These are phyloP conservation scores for Lablab purpureus DNA, from an alignment of 306 rosid genomes.

Conservation along the genomic window DNA sequence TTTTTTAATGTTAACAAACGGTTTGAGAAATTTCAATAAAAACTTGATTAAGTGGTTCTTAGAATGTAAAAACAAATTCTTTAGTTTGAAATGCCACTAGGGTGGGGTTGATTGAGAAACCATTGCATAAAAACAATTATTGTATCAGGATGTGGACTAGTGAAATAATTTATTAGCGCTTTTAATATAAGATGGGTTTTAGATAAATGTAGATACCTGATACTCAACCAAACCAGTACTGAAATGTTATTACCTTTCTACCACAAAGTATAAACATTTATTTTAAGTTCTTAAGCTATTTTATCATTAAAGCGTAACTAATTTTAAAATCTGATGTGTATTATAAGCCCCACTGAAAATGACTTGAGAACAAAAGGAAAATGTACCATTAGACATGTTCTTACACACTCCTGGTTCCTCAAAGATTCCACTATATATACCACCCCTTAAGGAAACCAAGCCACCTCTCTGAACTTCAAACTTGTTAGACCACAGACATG, in stretches of 20 bases:
- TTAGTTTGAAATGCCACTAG: neutral
- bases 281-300: neutral
- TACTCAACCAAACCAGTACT: neutral
- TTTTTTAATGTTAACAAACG: neutral
- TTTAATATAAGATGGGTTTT: neutral
- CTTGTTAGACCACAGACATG: slow-evolving; percentile 50
- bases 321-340: neutral
- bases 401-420: neutral
- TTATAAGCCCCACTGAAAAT: neutral
- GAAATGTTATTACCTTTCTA: neutral
- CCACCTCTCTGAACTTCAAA: slow-evolving; percentile 5
- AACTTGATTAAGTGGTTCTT: neutral
- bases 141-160: neutral
- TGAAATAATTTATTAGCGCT: neutral
- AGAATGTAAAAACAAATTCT: neutral
- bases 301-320: neutral
- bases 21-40: neutral
- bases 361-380: neutral
- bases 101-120: neutral
- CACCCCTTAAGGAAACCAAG: slow-evolving; percentile 30
- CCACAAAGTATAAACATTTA: neutral
- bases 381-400: neutral
- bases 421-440: slow-evolving; percentile 5
- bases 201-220: neutral
- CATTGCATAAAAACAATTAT: neutral